Evolutionary conservation across 129 eudicot species (phyloP).

Genomic region (Lactuca sativa): DNA sequence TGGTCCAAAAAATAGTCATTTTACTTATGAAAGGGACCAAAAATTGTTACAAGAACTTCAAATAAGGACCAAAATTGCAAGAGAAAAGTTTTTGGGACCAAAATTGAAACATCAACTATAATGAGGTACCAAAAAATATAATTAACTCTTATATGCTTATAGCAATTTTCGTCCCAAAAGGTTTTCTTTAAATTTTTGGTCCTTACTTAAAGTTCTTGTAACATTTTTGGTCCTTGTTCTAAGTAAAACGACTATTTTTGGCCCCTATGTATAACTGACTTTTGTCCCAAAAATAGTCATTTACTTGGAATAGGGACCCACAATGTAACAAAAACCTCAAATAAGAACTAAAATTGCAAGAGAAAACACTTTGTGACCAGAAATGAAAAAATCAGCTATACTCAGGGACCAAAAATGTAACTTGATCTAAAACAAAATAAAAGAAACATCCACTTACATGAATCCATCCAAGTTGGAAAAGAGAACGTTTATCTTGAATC

Average conservation of each 20-base stretch:
- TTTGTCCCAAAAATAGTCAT: background rate
- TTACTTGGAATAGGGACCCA: background rate
- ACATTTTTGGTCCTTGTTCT: background rate
- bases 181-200: too few relatives aligned
- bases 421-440: too few relatives aligned
- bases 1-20: background rate
- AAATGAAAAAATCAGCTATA: background rate
- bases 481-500: conserved; percentile 79
- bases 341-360: background rate
- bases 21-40: background rate
- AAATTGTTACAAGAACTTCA: background rate
- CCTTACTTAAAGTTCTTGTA: background rate
- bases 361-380: background rate
- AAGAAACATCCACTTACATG: conserved; percentile 60
- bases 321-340: background rate
- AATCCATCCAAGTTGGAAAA: conserved; percentile 97
- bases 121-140: background rate
- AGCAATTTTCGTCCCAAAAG: background rate
- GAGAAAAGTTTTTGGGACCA: background rate
- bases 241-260: background rate
- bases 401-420: background rate
- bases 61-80: background rate
- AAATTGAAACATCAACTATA: background rate
- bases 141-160: background rate
- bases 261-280: background rate